A percentile compares a stretch with the other conserved stretches of the same genome.
Evolutionary conservation across 1,139 yeast genomes (phyloP).

Genomic region (Pichia sp.): DNA sequence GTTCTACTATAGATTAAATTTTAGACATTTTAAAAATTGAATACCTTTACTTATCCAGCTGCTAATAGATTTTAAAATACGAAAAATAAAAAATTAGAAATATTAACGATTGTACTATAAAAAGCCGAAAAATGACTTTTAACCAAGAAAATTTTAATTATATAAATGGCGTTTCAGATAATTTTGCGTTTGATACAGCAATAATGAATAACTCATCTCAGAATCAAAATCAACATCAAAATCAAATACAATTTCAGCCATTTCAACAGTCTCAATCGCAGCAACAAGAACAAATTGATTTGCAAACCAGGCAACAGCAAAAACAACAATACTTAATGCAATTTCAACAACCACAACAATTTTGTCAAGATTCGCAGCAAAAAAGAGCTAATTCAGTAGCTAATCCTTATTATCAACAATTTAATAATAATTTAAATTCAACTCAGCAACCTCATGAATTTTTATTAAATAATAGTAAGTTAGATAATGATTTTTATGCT

Average conservation of each 20-base stretch:
- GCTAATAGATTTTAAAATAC: background rate
- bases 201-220: background rate
- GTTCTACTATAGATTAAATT: too few relatives aligned
- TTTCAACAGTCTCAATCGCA: conserved; percentile 16
- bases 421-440: background rate
- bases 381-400: background rate
- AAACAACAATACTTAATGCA: conserved; percentile 10
- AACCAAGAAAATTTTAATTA: conserved; percentile 6
- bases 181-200: conserved; percentile 3
- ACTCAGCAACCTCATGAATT: background rate
- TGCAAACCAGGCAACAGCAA: conserved; percentile 13
- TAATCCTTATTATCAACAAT: background rate
- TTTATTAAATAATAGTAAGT: background rate
- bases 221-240: background rate
- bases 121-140: conserved; percentile 5
- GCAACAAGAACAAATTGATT: conserved; percentile 11
- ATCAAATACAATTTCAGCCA: conserved; percentile 15
- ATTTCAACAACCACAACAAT: conserved; percentile 11
- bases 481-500: conserved; percentile 14
- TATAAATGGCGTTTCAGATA: conserved; percentile 1
- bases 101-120: background rate
- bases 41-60: too few relatives aligned
- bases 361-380: conserved; percentile 2
- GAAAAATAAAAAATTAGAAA: background rate
- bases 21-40: too few relatives aligned